Evolutionary conservation across 1,284 basidiomycete species (phyloP), one percentile per base, ranked within the genome.

Genomic region (Xerocomus nothofagi): DNA sequence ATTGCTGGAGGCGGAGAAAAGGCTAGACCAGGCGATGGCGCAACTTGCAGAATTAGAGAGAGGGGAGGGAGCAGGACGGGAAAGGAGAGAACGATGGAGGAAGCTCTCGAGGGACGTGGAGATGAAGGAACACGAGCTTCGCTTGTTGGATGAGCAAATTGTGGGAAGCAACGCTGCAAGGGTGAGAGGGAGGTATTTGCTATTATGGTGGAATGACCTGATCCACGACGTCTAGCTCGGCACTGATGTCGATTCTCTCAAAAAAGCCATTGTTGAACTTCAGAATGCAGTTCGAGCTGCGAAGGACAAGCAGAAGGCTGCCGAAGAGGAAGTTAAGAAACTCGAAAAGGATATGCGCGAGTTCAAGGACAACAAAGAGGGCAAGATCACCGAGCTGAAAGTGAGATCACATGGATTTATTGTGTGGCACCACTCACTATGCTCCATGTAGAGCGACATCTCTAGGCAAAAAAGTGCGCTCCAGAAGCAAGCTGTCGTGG

Each of bases 301-400:
- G 7, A 84, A 88, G 65, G 77, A 84, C 49, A 89, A 91, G 62
- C 89, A 96, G 66, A 81, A 82, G 58, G 77, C 74, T 3, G 91
- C 93, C 0, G 74, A 85, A 47, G 83, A 77, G 0, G 94, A 98
- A 55, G 83, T 84, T 65, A 86, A 86, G 72, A 89, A 88, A 57
- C 83, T 98, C 21, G 91, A 98, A 71, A 88, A 87, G 63, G 97
- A 99, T 67, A 98, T 99, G 93, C 84, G 84, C 47, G 97, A 99
- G 75, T 98, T 99, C 74, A 95, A 97, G 75, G 88, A 93, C 69
- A 95, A 99, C 76, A 97, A 98, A 69, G 96, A 98, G 50, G 92
- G 92, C 40, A 99, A 99, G 73, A 89, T 95, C 48, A 90, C 90
- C 34, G 89, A 98, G 68, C 82, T 99, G 60, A 96, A 94, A 77